A percentile compares a stretch with the other conserved stretches of the same genome.
Conservation (phyloP, 177 flowering plant genomes). For the Vitis hybrid region DNA sequence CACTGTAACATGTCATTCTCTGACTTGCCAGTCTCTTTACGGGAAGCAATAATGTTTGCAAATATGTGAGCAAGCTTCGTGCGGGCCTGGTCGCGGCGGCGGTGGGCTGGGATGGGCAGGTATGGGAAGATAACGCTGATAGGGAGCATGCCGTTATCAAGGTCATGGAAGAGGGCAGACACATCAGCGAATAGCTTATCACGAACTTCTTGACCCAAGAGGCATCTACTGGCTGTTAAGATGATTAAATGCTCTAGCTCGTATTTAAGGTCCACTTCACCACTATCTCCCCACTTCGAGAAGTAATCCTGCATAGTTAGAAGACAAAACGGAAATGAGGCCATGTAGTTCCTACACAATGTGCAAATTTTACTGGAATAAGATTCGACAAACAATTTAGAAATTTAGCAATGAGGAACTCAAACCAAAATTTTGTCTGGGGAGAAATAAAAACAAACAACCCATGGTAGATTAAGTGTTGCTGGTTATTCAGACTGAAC, state of each 20-base stretch:
- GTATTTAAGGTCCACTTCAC: constrained; percentile 89
- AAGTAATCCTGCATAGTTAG: constrained; percentile 64
- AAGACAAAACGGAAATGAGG: background rate
- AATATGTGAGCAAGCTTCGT: constrained; percentile 76
- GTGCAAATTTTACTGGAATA: too few species aligned
- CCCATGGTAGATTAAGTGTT: too few species aligned
- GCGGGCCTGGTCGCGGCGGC: constrained; percentile 84
- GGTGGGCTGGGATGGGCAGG: constrained; percentile 93
- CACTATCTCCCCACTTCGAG: constrained; percentile 92
- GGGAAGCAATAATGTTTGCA: constrained; percentile 65
- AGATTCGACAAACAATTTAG: too few species aligned
- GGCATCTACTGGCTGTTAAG: constrained; percentile 93
- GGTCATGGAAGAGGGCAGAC: constrained; percentile 93
- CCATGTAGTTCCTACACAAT: too few species aligned
- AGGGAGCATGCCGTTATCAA: constrained; percentile 97
- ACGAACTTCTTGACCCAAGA: constrained; percentile 91
- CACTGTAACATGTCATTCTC: constrained; percentile 91
- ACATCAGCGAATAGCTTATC: constrained; percentile 90
- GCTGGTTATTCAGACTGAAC: too few species aligned
- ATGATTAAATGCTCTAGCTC: constrained; percentile 93
- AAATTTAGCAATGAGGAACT: too few species aligned
- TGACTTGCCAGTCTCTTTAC: constrained; percentile 53
- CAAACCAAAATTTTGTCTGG: too few species aligned
- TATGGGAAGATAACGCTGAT: constrained; percentile 91
- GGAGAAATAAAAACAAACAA: too few species aligned